Percentiles rank a stretch among this genome's conserved stretches.
phyloP scores from a whole-genome alignment of 208 protist species.

The Baffinella frigidus region DNA sequence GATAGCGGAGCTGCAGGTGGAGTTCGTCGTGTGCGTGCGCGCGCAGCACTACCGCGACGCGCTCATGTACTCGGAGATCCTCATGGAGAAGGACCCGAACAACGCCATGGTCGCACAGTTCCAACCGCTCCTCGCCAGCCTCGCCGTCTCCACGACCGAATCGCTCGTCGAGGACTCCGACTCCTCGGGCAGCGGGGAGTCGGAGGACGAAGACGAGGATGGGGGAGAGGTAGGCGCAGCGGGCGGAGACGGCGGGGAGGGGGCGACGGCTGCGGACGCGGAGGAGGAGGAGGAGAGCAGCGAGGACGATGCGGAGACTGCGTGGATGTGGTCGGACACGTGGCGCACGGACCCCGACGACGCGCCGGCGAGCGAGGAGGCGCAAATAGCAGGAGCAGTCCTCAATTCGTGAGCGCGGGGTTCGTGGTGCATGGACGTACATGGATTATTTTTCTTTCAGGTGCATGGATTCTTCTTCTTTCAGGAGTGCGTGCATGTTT shows the following conservation, averaged over 20 bases:
- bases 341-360: conserved; percentile 55
- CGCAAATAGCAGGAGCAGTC: too few relatives aligned
- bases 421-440: too few relatives aligned
- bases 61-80: conserved; percentile 58
- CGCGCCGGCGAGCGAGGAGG: too few relatives aligned
- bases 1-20: conserved; percentile 38
- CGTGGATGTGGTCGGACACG: conserved; percentile 56
- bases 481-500: too few relatives aligned
- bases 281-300: neutral
- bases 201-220: neutral
- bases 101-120: conserved; percentile 26
- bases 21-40: conserved; percentile 52
- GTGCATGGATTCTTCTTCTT: too few relatives aligned
- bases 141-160: conserved; percentile 2
- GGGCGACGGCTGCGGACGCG: neutral
- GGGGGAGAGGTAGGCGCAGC: neutral
- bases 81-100: conserved; percentile 2
- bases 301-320: conserved; percentile 9
- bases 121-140: conserved; percentile 48
- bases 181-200: neutral
- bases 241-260: neutral
- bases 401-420: too few relatives aligned
- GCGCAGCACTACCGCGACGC: conserved; percentile 44
- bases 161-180: neutral
- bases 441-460: too few relatives aligned